Evolutionary conservation across 225 moss, liverwort and hornwort genomes (phyloP), one percentile per base, ranked within the genome.

Genomic region (Rhytidiadelphus loreus): DNA sequence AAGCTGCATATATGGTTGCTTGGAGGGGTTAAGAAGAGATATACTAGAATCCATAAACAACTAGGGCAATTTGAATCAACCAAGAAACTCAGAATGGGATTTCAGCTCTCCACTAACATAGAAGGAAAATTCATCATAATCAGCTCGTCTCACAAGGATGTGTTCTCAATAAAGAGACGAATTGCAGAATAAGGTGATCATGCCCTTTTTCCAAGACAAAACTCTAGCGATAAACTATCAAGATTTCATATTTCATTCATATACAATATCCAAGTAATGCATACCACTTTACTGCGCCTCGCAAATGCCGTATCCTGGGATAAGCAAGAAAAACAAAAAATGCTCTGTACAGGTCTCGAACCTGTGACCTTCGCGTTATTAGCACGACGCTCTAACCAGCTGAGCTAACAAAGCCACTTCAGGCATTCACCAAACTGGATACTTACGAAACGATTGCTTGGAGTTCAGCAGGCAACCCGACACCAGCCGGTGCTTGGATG

Each of bases 381-480:
- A 86, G 86, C 86, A 86, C 86, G 78, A 86, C 79, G 86, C 86
- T 86, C 86, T 79, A 86, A 86, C 86, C 79, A 86, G 79, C 79
- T 79, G 78, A 86, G 86, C 78, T 86, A 86, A 66, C 79, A 78
- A 86, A 68, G 86, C 86, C 11, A 4, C 14, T 9, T 0, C 12
- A 2, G 19, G 28, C 1, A 0, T 0, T 0, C 0, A 1, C 8
- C n/a, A n/a, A 2, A 17, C 0, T 0, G 7, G 5, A 0, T 0
- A 4, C 20, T 4, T 0, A 5, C 35, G 13, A 7, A 3, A 0
- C 0, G 0, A 1, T 3, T 2, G 0, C 0, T 2, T 0, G 13
- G 14, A 14, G 2, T 1, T 2, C 6, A 7, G 9, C 24, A 4
- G 1, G 16, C 16, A 16, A 0, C 16, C 9, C 4, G 2, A 16